A percentile compares a stretch with the other conserved stretches of the same genome.
These are phyloP conservation scores for Xylariales sp. DNA, from an alignment of 2,329 filamentous ascomycete species.

Conservation along the genomic window DNA sequence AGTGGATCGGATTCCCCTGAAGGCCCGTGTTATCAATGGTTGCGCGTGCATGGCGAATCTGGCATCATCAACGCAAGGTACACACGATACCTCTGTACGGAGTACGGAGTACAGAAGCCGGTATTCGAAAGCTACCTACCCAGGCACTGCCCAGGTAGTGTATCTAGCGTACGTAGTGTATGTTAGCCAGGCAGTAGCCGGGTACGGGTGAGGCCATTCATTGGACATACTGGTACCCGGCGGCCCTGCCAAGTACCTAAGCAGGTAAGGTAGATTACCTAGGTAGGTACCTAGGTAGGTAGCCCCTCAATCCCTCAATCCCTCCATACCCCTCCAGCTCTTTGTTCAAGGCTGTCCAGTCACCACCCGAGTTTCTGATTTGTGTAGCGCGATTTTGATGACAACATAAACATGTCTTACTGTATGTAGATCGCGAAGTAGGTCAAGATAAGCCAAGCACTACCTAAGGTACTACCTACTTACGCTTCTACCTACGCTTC, in stretches of 20 bases:
- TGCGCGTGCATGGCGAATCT: slow-evolving; percentile 23
- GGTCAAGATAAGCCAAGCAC: background rate
- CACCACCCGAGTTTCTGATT: too few relatives aligned
- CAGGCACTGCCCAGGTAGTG: background rate
- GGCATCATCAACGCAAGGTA: slow-evolving; percentile 25
- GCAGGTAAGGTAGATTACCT: too few relatives aligned
- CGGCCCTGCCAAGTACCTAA: background rate
- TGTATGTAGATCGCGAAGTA: background rate
- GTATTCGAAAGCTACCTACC: background rate
- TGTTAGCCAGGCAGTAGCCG: too few relatives aligned
- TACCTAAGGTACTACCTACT: background rate
- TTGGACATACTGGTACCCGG: background rate
- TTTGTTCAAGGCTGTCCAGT: background rate
- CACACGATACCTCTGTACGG: background rate
- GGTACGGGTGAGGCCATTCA: background rate
- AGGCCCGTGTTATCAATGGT: slow-evolving; percentile 7
- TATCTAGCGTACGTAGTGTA: too few relatives aligned
- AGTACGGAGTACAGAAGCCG: background rate
- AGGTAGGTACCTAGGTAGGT: background rate
- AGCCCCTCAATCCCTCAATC: slow-evolving; percentile 19
- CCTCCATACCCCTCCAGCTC: slow-evolving; percentile 28
- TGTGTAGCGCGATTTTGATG: too few relatives aligned
- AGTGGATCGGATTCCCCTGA: slow-evolving; percentile 21
- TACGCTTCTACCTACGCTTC: too few relatives aligned
- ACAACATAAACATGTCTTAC: too few relatives aligned